Base-by-base conservation (phyloP, 192 early-diverging fungal species). In the Coemansia sp. region DNA sequence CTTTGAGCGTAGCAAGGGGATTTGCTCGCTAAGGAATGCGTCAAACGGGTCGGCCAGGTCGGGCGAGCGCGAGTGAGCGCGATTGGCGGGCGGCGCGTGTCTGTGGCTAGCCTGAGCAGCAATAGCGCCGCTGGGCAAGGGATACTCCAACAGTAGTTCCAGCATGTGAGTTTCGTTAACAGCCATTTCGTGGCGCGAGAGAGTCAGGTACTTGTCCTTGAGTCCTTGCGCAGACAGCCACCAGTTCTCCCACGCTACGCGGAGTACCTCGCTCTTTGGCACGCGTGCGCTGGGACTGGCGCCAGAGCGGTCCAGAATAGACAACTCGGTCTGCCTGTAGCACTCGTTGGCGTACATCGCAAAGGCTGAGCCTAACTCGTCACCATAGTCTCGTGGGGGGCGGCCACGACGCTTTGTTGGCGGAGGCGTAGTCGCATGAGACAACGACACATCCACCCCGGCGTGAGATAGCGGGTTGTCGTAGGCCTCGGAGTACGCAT, bases 331-430 rank as follows among this genome's bases (percentile, higher is more conserved):
- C 25, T 32, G 63, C 6, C 8, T 41, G 25, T 75, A 83, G 63
- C 62, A 50, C 37, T 83, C 76, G 67, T 62, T 75, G 45, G 81
- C 81, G 27, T 75, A 83, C 64, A 78, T 68, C 2, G 81, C 76
- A 72, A 83, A 83, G 23, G 81, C 76, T 7, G 73, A 76, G 11
- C 76, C 81, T 25, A 83, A 76, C 61, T 83, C 81, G 5, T 77
- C 72, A 57, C 81, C 81, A 61, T 78, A 78, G 63, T 83, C 76
- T 27, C 81, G 81, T n/a, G 81, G 81, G 31, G 81, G 81, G 29
- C 81, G 81, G 5, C 81, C 81, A 44, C 81, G 81, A 38, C 81
- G 76, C 70, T 83, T 83, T 21, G 73, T 71, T 0, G 76, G 69
- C 15, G 68, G 69, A 14, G 80, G 66, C 17, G 80, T 75, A 2